phyloP scores from a whole-genome alignment of 805 yeast species.

The Blastobotrys mokoenaii region DNA sequence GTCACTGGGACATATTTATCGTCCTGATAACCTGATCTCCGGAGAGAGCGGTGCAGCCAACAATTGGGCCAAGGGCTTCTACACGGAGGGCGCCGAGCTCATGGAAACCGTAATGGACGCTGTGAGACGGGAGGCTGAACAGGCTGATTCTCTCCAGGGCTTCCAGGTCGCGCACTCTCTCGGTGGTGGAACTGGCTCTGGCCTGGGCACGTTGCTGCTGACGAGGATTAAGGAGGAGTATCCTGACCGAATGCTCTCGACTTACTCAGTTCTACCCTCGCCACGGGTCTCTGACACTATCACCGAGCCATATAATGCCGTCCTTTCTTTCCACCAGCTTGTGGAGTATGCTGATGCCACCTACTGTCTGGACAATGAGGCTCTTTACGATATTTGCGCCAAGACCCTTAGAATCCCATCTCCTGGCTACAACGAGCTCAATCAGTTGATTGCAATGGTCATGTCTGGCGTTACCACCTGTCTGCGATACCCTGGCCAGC shows the following conservation, averaged over 20 bases:
- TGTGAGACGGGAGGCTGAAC: conserved; percentile 90
- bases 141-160: conserved; percentile 89
- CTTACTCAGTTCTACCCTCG: conserved; percentile 91
- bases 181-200: conserved; percentile 96
- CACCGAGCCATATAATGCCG: conserved; percentile 92
- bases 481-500: conserved; percentile 90
- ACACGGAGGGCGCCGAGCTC: conserved; percentile 94
- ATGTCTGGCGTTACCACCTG: conserved; percentile 97
- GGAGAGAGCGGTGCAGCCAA: conserved; percentile 95
- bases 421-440: conserved; percentile 75
- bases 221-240: conserved; percentile 86
- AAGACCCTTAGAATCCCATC: conserved; percentile 72
- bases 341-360: conserved; percentile 90
- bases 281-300: conserved; percentile 91
- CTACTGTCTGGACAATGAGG: conserved; percentile 93
- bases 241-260: conserved; percentile 95
- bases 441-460: conserved; percentile 77
- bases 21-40: conserved; percentile 86
- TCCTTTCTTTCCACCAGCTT: conserved; percentile 84
- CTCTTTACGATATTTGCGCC: conserved; percentile 82
- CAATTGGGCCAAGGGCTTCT: conserved; percentile 96
- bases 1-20: conserved; percentile 69
- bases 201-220: conserved; percentile 87
- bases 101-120: conserved; percentile 89
- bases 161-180: conserved; percentile 81